Conservation (phyloP, 371 early-diverging fungal species). For the Coemansia sp. region DNA sequence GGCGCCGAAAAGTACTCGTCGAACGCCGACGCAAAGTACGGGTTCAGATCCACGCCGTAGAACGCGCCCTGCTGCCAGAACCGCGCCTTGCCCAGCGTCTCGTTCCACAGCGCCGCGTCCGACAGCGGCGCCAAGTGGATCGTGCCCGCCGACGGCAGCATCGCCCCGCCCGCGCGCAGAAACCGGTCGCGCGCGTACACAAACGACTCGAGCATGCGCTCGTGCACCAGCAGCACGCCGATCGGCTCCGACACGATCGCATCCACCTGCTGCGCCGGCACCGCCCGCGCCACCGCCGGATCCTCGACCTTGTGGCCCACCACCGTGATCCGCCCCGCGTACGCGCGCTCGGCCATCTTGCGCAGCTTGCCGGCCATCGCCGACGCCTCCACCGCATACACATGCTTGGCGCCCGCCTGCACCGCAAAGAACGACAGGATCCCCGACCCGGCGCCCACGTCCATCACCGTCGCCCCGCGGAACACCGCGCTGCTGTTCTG, state of each 20-base stretch:
- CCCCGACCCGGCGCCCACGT: slow-evolving; percentile 96
- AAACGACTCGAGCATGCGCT: slow-evolving; percentile 72
- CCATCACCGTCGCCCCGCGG: slow-evolving; percentile 81
- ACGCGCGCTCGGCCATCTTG: slow-evolving; percentile 65
- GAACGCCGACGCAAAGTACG: slow-evolving; percentile 64
- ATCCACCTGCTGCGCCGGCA: slow-evolving; percentile 73
- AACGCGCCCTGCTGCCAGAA: slow-evolving; percentile 88
- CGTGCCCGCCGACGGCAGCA: slow-evolving; percentile 86
- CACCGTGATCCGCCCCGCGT: slow-evolving; percentile 77
- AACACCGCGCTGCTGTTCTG: slow-evolving; percentile 74
- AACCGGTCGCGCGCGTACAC: slow-evolving; percentile 71
- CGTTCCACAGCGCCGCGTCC: slow-evolving; percentile 81
- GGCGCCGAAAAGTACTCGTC: slow-evolving; percentile 62
- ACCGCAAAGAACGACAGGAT: slow-evolving; percentile 94
- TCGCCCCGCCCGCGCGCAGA: slow-evolving; percentile 88
- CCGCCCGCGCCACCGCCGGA: slow-evolving; percentile 54
- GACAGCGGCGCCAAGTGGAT: slow-evolving; percentile 89
- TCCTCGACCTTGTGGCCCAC: slow-evolving; percentile 88
- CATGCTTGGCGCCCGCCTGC: slow-evolving; percentile 86
- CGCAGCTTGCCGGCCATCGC: slow-evolving; percentile 90
- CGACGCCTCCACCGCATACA: slow-evolving; percentile 97
- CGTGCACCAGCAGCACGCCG: slow-evolving; percentile 93
- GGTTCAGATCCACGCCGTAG: slow-evolving; percentile 90
- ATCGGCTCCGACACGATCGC: slow-evolving; percentile 96
- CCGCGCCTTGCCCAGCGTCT: slow-evolving; percentile 89